Evolutionary conservation across 73 alveolate species (phyloP).

Genomic region (Paramecium biaurelia): DNA sequence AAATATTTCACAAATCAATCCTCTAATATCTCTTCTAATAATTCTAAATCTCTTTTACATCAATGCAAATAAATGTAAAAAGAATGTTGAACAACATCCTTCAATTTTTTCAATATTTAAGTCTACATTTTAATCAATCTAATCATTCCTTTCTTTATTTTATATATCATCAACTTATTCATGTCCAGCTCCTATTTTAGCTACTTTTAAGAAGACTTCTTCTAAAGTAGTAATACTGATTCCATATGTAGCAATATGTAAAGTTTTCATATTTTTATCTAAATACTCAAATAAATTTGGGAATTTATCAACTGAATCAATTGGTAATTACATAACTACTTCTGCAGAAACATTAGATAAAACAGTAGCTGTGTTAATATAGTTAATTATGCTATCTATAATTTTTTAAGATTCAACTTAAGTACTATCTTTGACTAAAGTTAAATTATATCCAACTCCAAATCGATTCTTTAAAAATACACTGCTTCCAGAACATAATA

Average conservation of each 20-base stretch:
- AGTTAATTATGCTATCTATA: conserved; percentile 43
- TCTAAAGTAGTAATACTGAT: conserved; percentile 94
- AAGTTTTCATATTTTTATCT: conserved; percentile 67
- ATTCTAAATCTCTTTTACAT: conserved; percentile 67
- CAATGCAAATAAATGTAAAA: conserved; percentile 68
- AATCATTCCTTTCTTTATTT: background rate
- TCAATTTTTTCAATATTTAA: conserved; percentile 63
- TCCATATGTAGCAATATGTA: conserved; percentile 86
- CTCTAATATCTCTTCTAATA: conserved; percentile 69
- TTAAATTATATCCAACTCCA: conserved; percentile 95
- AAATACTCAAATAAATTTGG: conserved; percentile 80
- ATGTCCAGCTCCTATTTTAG: conserved; percentile 76
- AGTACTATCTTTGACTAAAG: conserved; percentile 59
- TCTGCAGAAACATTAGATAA: conserved; percentile 75
- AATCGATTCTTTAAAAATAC: conserved; percentile 90
- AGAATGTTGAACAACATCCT: conserved; percentile 62
- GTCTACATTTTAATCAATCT: conserved; percentile 67
- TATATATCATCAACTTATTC: conserved; percentile 45
- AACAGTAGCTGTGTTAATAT: conserved; percentile 48
- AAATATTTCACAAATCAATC: conserved; percentile 71
- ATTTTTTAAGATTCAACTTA: conserved; percentile 58
- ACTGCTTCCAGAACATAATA: conserved; percentile 92
- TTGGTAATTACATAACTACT: conserved; percentile 75
- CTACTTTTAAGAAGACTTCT: conserved; percentile 93
- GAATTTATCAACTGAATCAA: conserved; percentile 63